Evolutionary conservation across 2,329 filamentous ascomycete genomes (phyloP).

Genomic region (Leptodontidium sp.): DNA sequence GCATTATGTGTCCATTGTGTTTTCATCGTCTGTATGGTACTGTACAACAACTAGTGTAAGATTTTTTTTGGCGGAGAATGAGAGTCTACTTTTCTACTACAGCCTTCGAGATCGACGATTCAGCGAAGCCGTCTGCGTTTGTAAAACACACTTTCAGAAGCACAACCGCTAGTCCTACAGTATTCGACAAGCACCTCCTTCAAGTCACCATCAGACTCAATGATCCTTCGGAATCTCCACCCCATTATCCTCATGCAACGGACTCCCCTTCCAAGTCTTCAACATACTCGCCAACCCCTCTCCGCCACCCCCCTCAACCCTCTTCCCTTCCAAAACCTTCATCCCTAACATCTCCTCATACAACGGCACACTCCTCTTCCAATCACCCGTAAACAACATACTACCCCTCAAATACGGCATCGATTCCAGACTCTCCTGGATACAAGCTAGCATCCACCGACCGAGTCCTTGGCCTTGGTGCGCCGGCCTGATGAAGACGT

Average conservation of each 20-base stretch:
- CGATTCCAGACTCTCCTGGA: conserved; percentile 62
- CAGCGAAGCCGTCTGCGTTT: too few relatives aligned
- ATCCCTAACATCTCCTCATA: conserved; percentile 41
- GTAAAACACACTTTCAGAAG: too few relatives aligned
- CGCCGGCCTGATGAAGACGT: conserved; percentile 68
- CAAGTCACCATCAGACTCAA: neutral
- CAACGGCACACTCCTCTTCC: conserved; percentile 35
- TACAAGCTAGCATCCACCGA: conserved; percentile 67
- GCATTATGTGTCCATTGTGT: too few relatives aligned
- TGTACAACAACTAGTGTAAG: neutral
- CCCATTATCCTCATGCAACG: conserved; percentile 12
- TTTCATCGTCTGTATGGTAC: neutral
- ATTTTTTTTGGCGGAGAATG: neutral
- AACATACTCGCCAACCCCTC: conserved; percentile 32
- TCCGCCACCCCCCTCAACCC: conserved; percentile 1
- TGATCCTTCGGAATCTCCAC: neutral
- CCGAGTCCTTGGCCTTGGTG: conserved; percentile 69
- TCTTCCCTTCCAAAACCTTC: conserved; percentile 30
- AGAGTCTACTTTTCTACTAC: too few relatives aligned
- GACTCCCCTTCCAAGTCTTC: conserved; percentile 13
- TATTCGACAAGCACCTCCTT: too few relatives aligned
- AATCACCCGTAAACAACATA: conserved; percentile 59
- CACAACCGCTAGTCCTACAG: too few relatives aligned
- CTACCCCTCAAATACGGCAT: conserved; percentile 69
- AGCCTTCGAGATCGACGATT: too few relatives aligned